phyloP scores from a whole-genome alignment of 192 early-diverging fungal genomes.

The Coemansia sp. region DNA sequence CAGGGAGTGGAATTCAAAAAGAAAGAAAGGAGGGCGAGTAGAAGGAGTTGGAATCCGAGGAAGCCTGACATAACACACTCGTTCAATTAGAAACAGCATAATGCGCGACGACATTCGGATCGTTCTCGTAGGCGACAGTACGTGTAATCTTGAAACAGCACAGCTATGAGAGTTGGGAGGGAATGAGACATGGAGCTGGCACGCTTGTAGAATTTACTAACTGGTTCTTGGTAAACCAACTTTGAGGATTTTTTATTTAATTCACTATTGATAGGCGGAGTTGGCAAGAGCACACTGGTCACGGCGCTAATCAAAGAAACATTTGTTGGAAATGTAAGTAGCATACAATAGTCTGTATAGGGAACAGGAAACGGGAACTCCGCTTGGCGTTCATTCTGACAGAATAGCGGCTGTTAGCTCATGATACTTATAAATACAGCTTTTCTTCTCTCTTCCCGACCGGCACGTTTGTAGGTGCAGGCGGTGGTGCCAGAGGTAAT shows the following conservation, averaged over 20 bases:
- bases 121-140: constrained; percentile 90
- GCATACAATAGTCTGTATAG: too few relatives aligned
- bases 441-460: too few relatives aligned
- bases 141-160: constrained; percentile 5
- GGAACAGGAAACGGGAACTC: too few relatives aligned
- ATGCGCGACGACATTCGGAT: constrained; percentile 92
- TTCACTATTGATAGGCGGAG: constrained; percentile 58
- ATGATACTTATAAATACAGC: too few relatives aligned
- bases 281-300: constrained; percentile 96
- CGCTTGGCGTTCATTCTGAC: too few relatives aligned
- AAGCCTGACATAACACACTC: neutral
- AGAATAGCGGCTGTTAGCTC: too few relatives aligned
- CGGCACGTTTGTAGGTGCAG: constrained; percentile 56
- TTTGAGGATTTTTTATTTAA: constrained; percentile 1
- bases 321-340: constrained; percentile 84
- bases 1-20: too few relatives aligned
- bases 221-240: too few relatives aligned
- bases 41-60: neutral
- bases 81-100: neutral
- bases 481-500: constrained; percentile 99
- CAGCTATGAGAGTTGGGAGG: neutral
- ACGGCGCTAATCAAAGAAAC: constrained; percentile 96
- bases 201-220: neutral
- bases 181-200: neutral
- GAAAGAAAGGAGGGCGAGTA: neutral